Conservation (phyloP, 1,139 yeast species). For the Yamadazyma spencermartinsiae region DNA sequence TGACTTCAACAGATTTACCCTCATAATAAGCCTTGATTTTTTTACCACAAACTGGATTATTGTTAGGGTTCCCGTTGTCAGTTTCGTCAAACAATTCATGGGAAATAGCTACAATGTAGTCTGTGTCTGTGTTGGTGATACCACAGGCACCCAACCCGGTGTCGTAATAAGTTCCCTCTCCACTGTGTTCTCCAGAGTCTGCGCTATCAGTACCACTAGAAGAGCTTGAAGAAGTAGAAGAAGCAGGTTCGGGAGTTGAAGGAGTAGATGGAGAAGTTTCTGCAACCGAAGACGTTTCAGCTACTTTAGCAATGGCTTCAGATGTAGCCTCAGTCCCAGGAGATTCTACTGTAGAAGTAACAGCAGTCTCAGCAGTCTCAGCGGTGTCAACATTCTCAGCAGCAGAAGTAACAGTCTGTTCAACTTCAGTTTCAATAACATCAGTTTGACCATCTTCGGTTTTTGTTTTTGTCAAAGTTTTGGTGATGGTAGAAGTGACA, state of each 20-base stretch:
- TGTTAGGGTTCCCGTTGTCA: conserved; percentile 39
- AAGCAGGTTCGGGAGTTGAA: conserved; percentile 18
- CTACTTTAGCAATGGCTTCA: conserved; percentile 10
- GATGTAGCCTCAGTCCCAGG: conserved; percentile 11
- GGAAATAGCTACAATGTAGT: conserved; percentile 48
- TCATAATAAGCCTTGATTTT: conserved; percentile 39
- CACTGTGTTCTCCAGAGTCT: conserved; percentile 26
- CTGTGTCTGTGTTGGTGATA: conserved; percentile 42
- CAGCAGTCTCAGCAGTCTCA: conserved; percentile 9
- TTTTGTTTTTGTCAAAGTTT: conserved; percentile 1
- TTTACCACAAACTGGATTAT: conserved; percentile 44
- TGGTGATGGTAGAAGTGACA: conserved; percentile 12
- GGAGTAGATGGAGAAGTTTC: conserved; percentile 19
- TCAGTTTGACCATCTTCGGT: neutral
- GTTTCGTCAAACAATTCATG: conserved; percentile 34
- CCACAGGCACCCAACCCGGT: conserved; percentile 70
- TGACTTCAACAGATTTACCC: conserved; percentile 45
- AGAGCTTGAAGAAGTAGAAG: conserved; percentile 25
- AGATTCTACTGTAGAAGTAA: neutral
- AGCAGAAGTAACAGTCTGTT: conserved; percentile 10
- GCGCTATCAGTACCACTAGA: conserved; percentile 21
- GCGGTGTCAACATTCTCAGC: conserved; percentile 13
- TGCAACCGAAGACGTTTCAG: conserved; percentile 12
- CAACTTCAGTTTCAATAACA: conserved; percentile 8
- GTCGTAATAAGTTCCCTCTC: conserved; percentile 61